Evolutionary conservation across 768 basidiomycete species (phyloP).

Genomic region (Suillus luteus): DNA sequence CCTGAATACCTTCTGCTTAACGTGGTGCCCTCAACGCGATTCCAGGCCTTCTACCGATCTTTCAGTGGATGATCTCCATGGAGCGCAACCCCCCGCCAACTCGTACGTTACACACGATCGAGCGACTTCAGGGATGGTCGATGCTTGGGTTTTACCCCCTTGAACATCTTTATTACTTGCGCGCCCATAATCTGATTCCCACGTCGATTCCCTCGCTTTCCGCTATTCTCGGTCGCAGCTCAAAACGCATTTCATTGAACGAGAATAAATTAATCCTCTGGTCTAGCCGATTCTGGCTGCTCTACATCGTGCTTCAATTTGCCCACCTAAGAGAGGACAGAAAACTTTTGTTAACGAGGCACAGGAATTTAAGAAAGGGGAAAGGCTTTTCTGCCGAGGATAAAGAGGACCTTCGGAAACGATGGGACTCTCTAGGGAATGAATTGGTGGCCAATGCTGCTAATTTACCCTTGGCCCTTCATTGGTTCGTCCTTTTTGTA

Average conservation of each 20-base stretch:
- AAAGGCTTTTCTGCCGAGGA: constrained; percentile 56
- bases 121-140: constrained; percentile 71
- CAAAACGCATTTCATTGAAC: constrained; percentile 47
- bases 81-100: constrained; percentile 76
- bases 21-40: not conserved
- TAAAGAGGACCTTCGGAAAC: constrained; percentile 53
- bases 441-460: constrained; percentile 72
- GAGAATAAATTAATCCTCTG: constrained; percentile 55
- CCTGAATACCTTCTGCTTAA: not conserved
- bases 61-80: constrained; percentile 78
- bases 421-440: constrained; percentile 70
- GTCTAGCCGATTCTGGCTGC: constrained; percentile 83
- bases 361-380: constrained; percentile 57
- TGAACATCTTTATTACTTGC: constrained; percentile 73
- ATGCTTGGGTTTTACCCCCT: constrained; percentile 83
- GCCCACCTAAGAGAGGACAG: constrained; percentile 71
- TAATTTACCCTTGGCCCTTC: constrained; percentile 81
- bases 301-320: constrained; percentile 77
- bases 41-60: constrained; percentile 72
- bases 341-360: constrained; percentile 54
- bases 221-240: constrained; percentile 43
- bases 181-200: constrained; percentile 62
- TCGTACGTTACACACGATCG: constrained; percentile 68
- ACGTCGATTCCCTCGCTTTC: constrained; percentile 48
- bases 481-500: constrained; percentile 50